Base-by-base conservation (phyloP, 2,329 filamentous ascomycete genomes). In the Verticillium longisporum region DNA sequence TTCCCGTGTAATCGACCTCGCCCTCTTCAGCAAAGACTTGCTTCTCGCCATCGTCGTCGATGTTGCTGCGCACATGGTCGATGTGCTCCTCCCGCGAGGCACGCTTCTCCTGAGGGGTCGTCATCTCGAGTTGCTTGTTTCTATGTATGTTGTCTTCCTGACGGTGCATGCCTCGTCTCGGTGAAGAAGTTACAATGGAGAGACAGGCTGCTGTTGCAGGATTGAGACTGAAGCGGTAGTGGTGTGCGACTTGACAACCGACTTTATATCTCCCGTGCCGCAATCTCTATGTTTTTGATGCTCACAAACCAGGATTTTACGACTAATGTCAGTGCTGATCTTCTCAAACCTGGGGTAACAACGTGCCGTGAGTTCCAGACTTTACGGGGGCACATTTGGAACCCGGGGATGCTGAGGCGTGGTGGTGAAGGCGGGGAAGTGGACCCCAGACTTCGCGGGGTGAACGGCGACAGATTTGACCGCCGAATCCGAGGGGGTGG, bases 1-100 rank as follows among this genome's bases (percentile, higher is more conserved):
- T 71, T 18, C 75, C 75, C 15, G 75, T 74, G 64, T 75, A 77
- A 62, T 77, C 75, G n/a, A 67, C 60, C 18, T 60, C 61, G 21
- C 61, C 65, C 41, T 70, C 69, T n/a, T 69, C 68, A 34, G 50
- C 62, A 26, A 60, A 31, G 21, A 55, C 55, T 54, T 64, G 64
- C 59, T 65, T 59, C 33, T 59, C 57, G 50, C 50, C 57, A 3
- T 21, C 59, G 6, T 65, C 64, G 15, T 61, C 56, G 14, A 58
- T 21, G 9, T 34, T 15, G 26, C 61, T 63, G 21, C 53, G 58
- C 4, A 64, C 64, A 3, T 60, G 57, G 34, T 63, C 60, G 57
- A 65, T 56, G 15, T 56, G 33, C 2, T 64, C 57, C 60, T 63
- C 61, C n/a, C 57, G 57, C 32, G 57, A 59, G 45, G 18, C 45